A percentile compares a stretch with the other conserved stretches of the same genome.
Evolutionary conservation across 345 rosid species (phyloP).

Genomic region (Citrus cavaleriei): DNA sequence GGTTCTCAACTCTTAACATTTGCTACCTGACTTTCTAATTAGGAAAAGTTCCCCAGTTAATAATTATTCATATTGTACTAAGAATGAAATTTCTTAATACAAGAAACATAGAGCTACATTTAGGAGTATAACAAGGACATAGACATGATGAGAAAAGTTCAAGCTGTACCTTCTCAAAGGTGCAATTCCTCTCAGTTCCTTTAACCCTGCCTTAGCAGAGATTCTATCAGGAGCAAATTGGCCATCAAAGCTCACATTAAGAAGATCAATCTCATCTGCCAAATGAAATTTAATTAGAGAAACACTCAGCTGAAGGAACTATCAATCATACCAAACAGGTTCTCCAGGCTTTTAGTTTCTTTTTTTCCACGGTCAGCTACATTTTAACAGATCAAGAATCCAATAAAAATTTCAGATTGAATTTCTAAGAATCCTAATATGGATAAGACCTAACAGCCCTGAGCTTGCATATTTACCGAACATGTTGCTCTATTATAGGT

Average conservation of each 20-base stretch:
- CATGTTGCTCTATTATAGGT: neutral
- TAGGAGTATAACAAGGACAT: neutral
- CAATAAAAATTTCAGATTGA: neutral
- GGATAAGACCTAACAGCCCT: neutral
- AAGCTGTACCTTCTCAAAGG: conserved; percentile 62
- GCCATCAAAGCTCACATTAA: conserved; percentile 91
- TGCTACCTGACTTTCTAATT: neutral
- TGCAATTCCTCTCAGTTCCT: conserved; percentile 68
- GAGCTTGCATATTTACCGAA: neutral
- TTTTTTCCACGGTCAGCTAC: neutral
- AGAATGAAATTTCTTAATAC: neutral
- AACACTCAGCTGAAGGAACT: neutral
- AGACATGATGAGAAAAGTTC: neutral
- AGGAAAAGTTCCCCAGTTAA: neutral
- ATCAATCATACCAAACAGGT: neutral
- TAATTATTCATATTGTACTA: neutral
- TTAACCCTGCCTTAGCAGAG: conserved; percentile 66
- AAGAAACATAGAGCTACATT: neutral
- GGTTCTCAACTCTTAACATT: neutral
- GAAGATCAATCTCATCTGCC: conserved; percentile 85
- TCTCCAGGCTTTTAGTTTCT: neutral
- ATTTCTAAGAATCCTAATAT: neutral
- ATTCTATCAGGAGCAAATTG: conserved; percentile 89
- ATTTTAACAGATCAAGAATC: neutral
- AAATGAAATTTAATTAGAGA: conserved; percentile 9